These are phyloP conservation scores for Pichia sp. DNA, from an alignment of 1,139 yeast species.

Conservation along the genomic window DNA sequence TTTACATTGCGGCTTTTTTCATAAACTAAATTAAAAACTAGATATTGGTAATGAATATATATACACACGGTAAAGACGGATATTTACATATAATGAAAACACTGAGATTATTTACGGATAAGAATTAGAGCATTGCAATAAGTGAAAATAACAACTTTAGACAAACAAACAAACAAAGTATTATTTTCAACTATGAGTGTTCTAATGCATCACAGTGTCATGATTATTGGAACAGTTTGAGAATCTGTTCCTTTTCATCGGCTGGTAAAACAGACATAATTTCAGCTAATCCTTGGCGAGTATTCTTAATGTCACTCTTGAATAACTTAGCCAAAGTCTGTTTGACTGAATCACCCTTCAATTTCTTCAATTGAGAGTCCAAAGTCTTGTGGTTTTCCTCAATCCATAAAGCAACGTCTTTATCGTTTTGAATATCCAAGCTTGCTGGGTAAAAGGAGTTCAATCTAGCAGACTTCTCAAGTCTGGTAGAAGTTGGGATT, in stretches of 20 bases:
- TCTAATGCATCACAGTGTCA: background rate
- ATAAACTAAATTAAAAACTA: background rate
- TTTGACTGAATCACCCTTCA: constrained; percentile 62
- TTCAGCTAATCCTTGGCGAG: constrained; percentile 46
- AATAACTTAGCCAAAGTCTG: constrained; percentile 57
- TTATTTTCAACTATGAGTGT: background rate
- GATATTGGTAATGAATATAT: background rate
- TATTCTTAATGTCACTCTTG: constrained; percentile 44
- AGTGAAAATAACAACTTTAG: constrained; percentile 6
- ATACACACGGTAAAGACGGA: background rate
- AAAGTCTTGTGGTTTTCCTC: constrained; percentile 69
- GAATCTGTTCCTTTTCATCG: constrained; percentile 43
- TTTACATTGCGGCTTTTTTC: background rate
- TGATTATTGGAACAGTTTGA: constrained; percentile 30
- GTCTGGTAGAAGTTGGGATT: constrained; percentile 56
- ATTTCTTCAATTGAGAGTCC: constrained; percentile 56
- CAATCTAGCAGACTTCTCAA: constrained; percentile 81
- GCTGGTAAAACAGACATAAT: constrained; percentile 43
- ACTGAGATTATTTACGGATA: background rate
- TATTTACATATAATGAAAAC: background rate
- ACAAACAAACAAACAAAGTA: constrained; percentile 19
- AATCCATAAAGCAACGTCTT: constrained; percentile 79
- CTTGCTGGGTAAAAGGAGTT: constrained; percentile 83
- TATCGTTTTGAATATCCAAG: constrained; percentile 68
- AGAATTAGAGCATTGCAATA: constrained; percentile 1